A percentile compares a stretch with the other conserved stretches of the same genome.
Conservation (phyloP, 2,329 filamentous ascomycete species). For the Nectriaceae sp. region DNA sequence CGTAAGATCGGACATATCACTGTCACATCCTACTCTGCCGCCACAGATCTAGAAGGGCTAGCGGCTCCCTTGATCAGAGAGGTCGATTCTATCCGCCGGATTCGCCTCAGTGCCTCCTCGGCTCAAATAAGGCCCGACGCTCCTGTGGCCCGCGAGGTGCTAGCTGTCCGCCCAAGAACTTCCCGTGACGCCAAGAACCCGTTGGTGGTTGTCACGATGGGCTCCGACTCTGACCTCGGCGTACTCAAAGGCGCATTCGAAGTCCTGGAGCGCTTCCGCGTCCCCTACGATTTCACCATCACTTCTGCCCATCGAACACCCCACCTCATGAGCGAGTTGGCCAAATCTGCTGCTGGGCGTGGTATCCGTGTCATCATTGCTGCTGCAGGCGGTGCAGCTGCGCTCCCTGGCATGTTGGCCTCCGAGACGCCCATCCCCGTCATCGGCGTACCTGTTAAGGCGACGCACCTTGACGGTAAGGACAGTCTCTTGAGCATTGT, state of each 20-base stretch:
- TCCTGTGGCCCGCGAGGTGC: constrained; percentile 3
- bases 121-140: constrained; percentile 39
- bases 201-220: constrained; percentile 79
- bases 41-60: constrained; percentile 59
- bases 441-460: constrained; percentile 77
- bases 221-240: constrained; percentile 75
- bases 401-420: constrained; percentile 74
- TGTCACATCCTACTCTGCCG: constrained; percentile 68
- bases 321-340: constrained; percentile 67
- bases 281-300: constrained; percentile 73
- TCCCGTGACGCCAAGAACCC: constrained; percentile 43
- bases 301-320: constrained; percentile 81
- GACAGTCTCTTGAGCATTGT: constrained; percentile 74
- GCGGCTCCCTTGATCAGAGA: constrained; percentile 69
- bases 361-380: constrained; percentile 76
- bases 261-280: constrained; percentile 67
- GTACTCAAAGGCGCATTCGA: constrained; percentile 67
- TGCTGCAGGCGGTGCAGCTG: constrained; percentile 73
- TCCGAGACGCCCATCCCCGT: constrained; percentile 72
- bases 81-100: constrained; percentile 60
- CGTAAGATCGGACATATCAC: constrained; percentile 97
- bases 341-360: constrained; percentile 60
- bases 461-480: constrained; percentile 69
- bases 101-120: constrained; percentile 47
- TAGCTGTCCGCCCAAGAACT: not conserved